phyloP scores from a whole-genome alignment of 495 filamentous ascomycete genomes.

The Clohesyomyces aquaticus region DNA sequence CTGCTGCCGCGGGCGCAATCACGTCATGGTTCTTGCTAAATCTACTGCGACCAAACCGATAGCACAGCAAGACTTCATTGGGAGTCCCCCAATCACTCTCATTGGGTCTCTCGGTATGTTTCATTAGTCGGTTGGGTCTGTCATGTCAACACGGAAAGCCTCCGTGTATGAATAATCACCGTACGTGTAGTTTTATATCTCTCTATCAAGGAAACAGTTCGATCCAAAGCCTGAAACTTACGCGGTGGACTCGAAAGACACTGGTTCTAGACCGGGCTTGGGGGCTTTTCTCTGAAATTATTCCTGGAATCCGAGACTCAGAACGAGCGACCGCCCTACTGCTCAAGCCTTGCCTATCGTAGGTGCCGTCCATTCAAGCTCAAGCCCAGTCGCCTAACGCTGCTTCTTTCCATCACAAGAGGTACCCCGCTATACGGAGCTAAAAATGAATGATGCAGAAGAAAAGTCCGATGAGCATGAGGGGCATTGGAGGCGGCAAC shows the following conservation, averaged over 20 bases:
- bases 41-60: slow-evolving; percentile 56
- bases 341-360: too few species aligned
- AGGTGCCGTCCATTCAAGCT: too few species aligned
- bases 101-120: not conserved
- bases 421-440: too few species aligned
- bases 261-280: not conserved
- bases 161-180: slow-evolving; percentile 25
- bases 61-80: too few species aligned
- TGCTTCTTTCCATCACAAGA: too few species aligned
- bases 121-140: not conserved
- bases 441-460: too few species aligned
- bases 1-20: slow-evolving; percentile 72
- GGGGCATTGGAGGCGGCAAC: too few species aligned
- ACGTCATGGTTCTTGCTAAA: slow-evolving; percentile 63
- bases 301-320: not conserved
- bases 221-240: not conserved
- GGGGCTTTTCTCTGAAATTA: not conserved
- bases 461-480: too few species aligned
- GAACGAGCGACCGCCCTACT: too few species aligned
- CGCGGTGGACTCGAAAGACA: not conserved
- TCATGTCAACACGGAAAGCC: not conserved
- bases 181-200: slow-evolving; percentile 26
- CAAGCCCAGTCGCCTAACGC: too few species aligned
- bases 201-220: not conserved
- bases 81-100: not conserved